These are phyloP conservation scores for Pyrenochaeta sp. DNA, from an alignment of 2,329 filamentous ascomycete genomes.

Conservation along the genomic window DNA sequence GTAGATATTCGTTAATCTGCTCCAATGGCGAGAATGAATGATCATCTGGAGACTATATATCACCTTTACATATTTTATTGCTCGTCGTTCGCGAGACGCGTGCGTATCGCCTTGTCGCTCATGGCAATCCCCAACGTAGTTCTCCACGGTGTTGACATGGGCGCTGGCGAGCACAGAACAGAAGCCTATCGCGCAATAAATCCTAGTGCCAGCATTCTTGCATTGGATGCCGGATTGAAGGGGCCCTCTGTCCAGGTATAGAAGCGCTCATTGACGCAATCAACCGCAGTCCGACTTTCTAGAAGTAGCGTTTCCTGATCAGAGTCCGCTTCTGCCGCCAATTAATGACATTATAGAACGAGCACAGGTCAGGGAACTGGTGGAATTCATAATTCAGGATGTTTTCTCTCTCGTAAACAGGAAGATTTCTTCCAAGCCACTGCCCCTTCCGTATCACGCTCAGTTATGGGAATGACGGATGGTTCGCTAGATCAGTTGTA, in stretches of 20 bases:
- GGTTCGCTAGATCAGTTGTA: background rate
- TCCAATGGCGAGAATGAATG: too few species aligned
- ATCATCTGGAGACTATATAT: too few species aligned
- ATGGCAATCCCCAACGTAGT: constrained; percentile 41
- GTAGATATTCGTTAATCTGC: too few species aligned
- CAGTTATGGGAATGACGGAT: background rate
- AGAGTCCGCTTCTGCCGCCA: constrained; percentile 55
- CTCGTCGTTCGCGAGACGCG: too few species aligned
- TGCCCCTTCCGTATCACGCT: background rate
- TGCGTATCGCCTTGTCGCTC: too few species aligned
- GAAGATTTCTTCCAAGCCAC: constrained; percentile 46
- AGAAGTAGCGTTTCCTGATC: constrained; percentile 45
- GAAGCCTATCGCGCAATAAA: constrained; percentile 63
- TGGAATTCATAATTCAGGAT: constrained; percentile 64
- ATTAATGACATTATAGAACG: constrained; percentile 50
- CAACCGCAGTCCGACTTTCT: background rate
- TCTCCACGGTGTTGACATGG: constrained; percentile 64
- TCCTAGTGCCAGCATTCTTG: constrained; percentile 51
- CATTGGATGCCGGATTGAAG: constrained; percentile 55
- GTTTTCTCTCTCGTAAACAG: constrained; percentile 69
- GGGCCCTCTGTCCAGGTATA: constrained; percentile 6
- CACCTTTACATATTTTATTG: too few species aligned
- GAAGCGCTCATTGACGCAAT: background rate
- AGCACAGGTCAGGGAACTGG: constrained; percentile 63
- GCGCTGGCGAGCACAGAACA: constrained; percentile 53